phyloP scores from a whole-genome alignment of 129 eudicot genomes.

The Lonicera japonica region DNA sequence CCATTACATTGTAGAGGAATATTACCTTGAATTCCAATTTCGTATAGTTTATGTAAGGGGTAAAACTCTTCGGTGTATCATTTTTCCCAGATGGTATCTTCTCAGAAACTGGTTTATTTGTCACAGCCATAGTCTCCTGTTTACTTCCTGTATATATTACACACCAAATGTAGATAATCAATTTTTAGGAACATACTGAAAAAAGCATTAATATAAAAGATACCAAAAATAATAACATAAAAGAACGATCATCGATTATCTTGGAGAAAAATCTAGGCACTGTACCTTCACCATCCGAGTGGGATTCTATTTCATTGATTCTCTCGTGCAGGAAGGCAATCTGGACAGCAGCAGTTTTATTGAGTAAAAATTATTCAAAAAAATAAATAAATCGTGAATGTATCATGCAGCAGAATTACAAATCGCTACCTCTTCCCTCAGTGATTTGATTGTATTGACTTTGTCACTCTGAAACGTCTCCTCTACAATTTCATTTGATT shows the following conservation, averaged over 20 bases:
- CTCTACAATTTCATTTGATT: conserved; percentile 17
- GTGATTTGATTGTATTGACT: conserved; percentile 32
- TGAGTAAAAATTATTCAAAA: not conserved
- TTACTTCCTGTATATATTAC: conserved; percentile 28
- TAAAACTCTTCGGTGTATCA: conserved; percentile 41
- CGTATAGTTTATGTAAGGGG: conserved; percentile 68
- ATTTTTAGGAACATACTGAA: no score
- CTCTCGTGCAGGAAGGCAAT: conserved; percentile 45
- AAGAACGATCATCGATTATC: conserved; percentile 7
- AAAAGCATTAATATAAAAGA: no score
- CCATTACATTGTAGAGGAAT: no score
- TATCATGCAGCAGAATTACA: not conserved
- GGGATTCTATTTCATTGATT: conserved; percentile 58
- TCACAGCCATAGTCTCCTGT: conserved; percentile 18
- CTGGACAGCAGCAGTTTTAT: conserved; percentile 25
- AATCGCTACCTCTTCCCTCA: conserved; percentile 57
- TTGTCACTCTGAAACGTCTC: conserved; percentile 27
- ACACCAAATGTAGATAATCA: not conserved
- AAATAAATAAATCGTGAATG: conserved; percentile 6
- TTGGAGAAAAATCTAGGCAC: no score
- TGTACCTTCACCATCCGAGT: conserved; percentile 36
- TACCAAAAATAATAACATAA: no score
- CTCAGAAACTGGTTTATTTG: conserved; percentile 29
- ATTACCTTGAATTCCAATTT: conserved; percentile 79
- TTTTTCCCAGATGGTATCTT: conserved; percentile 28